Percentiles rank a stretch among this genome's conserved stretches.
These are phyloP conservation scores for Neolecta irregularis DNA, from an alignment of 1,139 yeast species.

Conservation along the genomic window DNA sequence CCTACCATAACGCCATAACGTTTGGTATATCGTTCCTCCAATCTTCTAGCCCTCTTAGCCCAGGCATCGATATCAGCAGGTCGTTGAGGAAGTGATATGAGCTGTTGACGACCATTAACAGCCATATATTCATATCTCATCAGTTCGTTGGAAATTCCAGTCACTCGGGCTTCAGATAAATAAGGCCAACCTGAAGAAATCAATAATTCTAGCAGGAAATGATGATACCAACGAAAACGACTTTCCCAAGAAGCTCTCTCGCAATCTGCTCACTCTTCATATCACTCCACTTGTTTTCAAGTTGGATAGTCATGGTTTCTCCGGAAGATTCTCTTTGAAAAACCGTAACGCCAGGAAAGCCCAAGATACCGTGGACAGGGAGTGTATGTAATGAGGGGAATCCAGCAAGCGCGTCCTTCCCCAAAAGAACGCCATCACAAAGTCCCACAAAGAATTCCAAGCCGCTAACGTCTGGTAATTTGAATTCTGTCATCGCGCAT, in stretches of 20 bases:
- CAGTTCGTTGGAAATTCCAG: constrained; percentile 44
- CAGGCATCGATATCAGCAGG: constrained; percentile 32
- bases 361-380: constrained; percentile 40
- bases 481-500: constrained; percentile 47
- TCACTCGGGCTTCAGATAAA: constrained; percentile 62
- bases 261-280: constrained; percentile 35
- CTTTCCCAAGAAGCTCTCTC: constrained; percentile 39
- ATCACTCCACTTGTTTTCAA: constrained; percentile 42
- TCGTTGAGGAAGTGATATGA: constrained; percentile 31
- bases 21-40: constrained; percentile 30
- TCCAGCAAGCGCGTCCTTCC: constrained; percentile 63
- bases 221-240: constrained; percentile 39
- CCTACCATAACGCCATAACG: constrained; percentile 47
- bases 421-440: constrained; percentile 51
- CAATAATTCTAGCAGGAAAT: background rate
- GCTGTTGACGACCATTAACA: constrained; percentile 23
- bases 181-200: constrained; percentile 53
- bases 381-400: constrained; percentile 71
- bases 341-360: constrained; percentile 50
- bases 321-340: constrained; percentile 78
- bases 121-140: constrained; percentile 30
- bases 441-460: constrained; percentile 38
- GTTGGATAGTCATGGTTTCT: constrained; percentile 56
- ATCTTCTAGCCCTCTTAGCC: constrained; percentile 24
- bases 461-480: constrained; percentile 37